Conservation (phyloP, 164 flowering plant species). For the Sextonia rubra region DNA sequence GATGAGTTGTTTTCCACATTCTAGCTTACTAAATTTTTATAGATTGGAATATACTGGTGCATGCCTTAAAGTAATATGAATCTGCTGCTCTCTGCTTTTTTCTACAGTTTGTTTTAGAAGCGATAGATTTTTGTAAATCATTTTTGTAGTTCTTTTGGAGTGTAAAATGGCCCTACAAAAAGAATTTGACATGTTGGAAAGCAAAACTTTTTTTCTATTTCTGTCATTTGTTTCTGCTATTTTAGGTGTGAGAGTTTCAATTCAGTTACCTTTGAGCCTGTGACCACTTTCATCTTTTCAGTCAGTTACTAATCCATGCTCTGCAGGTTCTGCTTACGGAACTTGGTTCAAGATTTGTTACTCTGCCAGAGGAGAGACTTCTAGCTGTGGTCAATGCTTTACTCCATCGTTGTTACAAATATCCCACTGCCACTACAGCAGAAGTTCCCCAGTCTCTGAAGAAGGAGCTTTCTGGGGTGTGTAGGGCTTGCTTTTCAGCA, state of each 20-base stretch:
- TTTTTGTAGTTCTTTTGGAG: too few relatives aligned
- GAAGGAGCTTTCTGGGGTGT: slow-evolving; percentile 98
- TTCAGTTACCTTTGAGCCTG: too few relatives aligned
- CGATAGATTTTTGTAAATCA: too few relatives aligned
- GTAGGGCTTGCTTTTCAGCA: slow-evolving; percentile 96
- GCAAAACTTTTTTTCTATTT: not conserved
- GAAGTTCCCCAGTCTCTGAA: slow-evolving; percentile 98
- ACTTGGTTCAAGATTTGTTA: slow-evolving; percentile 96
- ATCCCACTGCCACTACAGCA: slow-evolving; percentile 95
- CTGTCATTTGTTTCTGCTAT: not conserved
- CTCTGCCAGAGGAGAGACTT: slow-evolving; percentile 96
- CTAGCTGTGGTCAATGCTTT: slow-evolving; percentile 95
- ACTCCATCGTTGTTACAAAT: slow-evolving; percentile 96
- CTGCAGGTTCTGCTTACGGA: slow-evolving; percentile 87
- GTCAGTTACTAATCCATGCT: not conserved
- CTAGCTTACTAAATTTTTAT: too few relatives aligned
- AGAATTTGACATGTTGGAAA: not conserved
- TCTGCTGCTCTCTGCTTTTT: too few relatives aligned
- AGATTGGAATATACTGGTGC: too few relatives aligned
- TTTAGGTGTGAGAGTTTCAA: too few relatives aligned
- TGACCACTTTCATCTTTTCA: not conserved
- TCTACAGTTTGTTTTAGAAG: too few relatives aligned
- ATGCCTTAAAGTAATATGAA: too few relatives aligned
- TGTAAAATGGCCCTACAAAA: too few relatives aligned
- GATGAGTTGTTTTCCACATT: too few relatives aligned